These are phyloP conservation scores for Trypanosoma rangeli DNA, from an alignment of 208 protist species.

Conservation along the genomic window DNA sequence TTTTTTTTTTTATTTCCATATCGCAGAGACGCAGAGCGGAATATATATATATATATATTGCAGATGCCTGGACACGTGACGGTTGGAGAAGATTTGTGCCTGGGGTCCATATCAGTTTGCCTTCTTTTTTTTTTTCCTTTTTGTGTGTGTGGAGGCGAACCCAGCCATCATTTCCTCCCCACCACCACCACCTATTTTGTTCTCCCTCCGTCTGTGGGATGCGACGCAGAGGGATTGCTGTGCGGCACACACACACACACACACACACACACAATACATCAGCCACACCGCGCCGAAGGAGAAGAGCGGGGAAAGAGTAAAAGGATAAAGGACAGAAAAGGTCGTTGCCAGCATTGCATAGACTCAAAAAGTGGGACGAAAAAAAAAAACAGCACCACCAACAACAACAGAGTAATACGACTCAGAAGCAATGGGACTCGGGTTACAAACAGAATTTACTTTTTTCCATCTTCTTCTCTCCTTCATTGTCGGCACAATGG, in stretches of 20 bases:
- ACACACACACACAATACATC: background rate
- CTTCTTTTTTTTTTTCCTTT: background rate
- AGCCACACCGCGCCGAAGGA: background rate
- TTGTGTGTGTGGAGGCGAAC: no score
- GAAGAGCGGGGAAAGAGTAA: background rate
- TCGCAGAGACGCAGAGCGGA: background rate
- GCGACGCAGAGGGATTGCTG: background rate
- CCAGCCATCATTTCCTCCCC: no score
- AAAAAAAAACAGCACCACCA: background rate
- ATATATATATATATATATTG: background rate
- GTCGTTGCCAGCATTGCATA: background rate
- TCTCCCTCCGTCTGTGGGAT: background rate
- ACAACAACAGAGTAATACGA: slow-evolving; percentile 1
- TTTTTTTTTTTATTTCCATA: background rate
- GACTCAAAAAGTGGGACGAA: background rate
- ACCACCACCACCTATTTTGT: background rate
- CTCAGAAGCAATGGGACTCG: slow-evolving; percentile 12
- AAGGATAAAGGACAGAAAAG: background rate
- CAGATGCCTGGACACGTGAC: no score
- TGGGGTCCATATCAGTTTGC: background rate
- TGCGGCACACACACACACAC: background rate
- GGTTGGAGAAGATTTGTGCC: background rate
- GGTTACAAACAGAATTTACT: slow-evolving; percentile 4
- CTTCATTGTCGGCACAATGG: slow-evolving; percentile 20
- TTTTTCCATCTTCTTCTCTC: slow-evolving; percentile 26